phyloP scores from a whole-genome alignment of 2,329 filamentous ascomycete species.

The Neospermospora avenae region DNA sequence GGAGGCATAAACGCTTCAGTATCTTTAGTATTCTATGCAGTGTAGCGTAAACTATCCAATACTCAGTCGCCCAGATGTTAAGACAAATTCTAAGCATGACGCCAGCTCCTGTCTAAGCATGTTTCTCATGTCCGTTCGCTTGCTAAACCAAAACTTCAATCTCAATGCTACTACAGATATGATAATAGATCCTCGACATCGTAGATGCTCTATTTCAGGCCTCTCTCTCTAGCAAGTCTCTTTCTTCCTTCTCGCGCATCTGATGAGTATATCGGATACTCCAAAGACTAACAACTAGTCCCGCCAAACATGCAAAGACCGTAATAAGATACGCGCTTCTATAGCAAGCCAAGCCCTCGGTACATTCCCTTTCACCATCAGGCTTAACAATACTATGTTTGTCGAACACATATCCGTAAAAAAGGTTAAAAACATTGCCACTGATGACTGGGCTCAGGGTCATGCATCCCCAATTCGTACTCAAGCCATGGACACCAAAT shows the following conservation, averaged over 20 bases:
- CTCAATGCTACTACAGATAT: neutral
- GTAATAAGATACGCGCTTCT: conserved; percentile 77
- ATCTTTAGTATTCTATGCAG: too few relatives aligned
- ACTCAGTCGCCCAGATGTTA: neutral
- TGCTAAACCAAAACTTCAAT: neutral
- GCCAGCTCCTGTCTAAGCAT: neutral
- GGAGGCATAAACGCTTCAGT: too few relatives aligned
- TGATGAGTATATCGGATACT: conserved; percentile 48
- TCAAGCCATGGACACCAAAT: conserved; percentile 85
- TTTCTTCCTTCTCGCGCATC: conserved; percentile 24
- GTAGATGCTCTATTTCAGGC: neutral
- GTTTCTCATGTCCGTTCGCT: neutral
- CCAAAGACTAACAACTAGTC: conserved; percentile 66
- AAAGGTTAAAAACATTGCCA: conserved; percentile 88
- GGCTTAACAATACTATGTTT: conserved; percentile 66
- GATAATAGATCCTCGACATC: neutral
- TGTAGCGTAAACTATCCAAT: too few relatives aligned
- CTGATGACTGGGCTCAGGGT: conserved; percentile 83
- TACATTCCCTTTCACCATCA: conserved; percentile 70
- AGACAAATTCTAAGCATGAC: neutral
- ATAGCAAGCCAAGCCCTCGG: conserved; percentile 78
- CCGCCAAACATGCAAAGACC: conserved; percentile 65
- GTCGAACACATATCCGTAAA: conserved; percentile 85
- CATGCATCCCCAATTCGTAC: conserved; percentile 96
- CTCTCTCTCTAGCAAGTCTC: conserved; percentile 20